A percentile compares a stretch with the other conserved stretches of the same genome.
Conservation (phyloP, 176 grass and related monocot species). For the Chrysopogon serrulatus region DNA sequence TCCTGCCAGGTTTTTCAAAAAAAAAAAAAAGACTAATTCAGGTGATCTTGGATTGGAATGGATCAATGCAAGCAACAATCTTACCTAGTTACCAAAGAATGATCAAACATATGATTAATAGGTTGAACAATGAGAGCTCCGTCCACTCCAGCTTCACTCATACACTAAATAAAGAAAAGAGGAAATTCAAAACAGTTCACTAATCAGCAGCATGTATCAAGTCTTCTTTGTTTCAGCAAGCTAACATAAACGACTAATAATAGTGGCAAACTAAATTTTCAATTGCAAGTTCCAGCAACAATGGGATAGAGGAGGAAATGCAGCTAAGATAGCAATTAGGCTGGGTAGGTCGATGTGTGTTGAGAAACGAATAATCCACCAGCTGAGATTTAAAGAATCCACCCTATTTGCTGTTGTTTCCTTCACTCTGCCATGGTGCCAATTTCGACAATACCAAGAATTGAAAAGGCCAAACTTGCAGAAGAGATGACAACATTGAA, state of each 20-base stretch:
- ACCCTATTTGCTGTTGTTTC: not conserved
- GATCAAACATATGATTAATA: conserved; percentile 84
- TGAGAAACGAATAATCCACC: not conserved
- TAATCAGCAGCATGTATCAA: not conserved
- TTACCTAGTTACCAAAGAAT: conserved; percentile 86
- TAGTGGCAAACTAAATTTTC: not conserved
- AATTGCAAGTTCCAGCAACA: not conserved
- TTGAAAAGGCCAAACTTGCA: not conserved
- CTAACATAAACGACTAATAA: not conserved
- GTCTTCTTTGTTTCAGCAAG: not conserved
- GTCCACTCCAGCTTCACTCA: conserved; percentile 77
- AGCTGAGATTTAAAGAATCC: not conserved
- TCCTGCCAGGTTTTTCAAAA: too few relatives aligned
- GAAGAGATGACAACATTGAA: not conserved
- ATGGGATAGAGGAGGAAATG: not conserved
- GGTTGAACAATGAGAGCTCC: conserved; percentile 85
- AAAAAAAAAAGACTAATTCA: not conserved
- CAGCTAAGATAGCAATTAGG: not conserved
- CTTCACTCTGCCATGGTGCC: not conserved
- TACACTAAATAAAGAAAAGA: conserved; percentile 52
- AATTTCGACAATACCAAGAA: not conserved
- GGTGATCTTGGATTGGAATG: not conserved
- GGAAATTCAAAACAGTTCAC: not conserved
- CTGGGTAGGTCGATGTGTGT: not conserved
- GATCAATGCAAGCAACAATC: not conserved